These are phyloP conservation scores for Candolleomyces eurysporus DNA, from an alignment of 768 basidiomycete genomes.

Conservation along the genomic window DNA sequence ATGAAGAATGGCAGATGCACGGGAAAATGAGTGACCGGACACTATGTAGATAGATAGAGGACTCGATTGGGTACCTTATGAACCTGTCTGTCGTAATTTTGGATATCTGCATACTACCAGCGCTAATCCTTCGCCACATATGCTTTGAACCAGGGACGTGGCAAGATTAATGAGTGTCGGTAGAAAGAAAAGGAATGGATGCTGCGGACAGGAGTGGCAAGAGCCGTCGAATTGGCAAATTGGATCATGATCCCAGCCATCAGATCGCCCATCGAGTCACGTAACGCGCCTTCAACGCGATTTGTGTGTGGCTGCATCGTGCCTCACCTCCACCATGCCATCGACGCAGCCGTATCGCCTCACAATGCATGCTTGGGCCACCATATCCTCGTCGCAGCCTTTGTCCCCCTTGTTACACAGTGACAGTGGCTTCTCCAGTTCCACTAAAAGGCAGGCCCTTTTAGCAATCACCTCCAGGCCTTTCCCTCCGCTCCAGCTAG, in stretches of 20 bases:
- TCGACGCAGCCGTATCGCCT: not conserved
- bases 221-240: too few species aligned
- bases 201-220: too few species aligned
- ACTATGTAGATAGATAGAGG: not conserved
- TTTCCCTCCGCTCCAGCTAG: constrained; percentile 2
- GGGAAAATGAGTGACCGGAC: not conserved
- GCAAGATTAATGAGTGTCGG: too few species aligned
- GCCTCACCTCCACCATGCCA: not conserved
- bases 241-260: too few species aligned
- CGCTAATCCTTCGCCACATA: not conserved
- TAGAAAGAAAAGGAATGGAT: too few species aligned
- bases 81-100: constrained; percentile 1
- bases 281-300: constrained; percentile 2
- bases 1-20: not conserved
- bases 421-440: not conserved
- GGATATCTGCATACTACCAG: not conserved
- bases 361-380: not conserved
- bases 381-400: not conserved
- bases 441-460: constrained; percentile 2
- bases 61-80: not conserved
- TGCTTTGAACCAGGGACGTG: not conserved
- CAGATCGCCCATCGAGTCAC: not conserved
- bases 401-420: not conserved
- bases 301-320: not conserved
- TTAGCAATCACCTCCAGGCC: not conserved